phyloP scores from a whole-genome alignment of 306 rosid genomes.

The Oemleria cerasiformis region DNA sequence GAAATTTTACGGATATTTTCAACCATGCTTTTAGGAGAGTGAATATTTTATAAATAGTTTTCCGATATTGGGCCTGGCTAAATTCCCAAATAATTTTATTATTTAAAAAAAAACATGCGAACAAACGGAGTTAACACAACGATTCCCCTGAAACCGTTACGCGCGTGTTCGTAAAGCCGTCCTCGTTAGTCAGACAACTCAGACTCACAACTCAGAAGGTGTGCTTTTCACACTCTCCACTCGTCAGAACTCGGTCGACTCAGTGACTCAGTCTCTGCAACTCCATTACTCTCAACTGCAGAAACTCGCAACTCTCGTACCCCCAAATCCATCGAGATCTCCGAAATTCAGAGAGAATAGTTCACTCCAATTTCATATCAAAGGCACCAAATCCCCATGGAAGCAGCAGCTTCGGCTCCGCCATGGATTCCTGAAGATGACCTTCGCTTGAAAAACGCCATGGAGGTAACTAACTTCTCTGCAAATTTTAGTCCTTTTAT shows the following conservation, averaged over 20 bases:
- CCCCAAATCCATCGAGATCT: not conserved
- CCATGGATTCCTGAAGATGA: conserved; percentile 75
- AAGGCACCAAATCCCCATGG: conserved; percentile 31
- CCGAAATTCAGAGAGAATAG: not conserved
- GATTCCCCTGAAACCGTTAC: not conserved
- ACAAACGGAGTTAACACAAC: not conserved
- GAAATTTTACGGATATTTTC: too few relatives aligned
- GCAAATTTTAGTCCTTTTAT: not conserved
- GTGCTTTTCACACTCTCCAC: not conserved
- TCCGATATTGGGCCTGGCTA: too few relatives aligned
- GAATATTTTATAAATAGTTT: too few relatives aligned
- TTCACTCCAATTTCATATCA: not conserved
- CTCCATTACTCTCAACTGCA: not conserved
- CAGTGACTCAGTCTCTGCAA: not conserved
- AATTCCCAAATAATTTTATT: too few relatives aligned
- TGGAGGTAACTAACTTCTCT: conserved; percentile 51
- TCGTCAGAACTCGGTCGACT: not conserved
- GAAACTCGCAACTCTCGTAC: not conserved
- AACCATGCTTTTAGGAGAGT: too few relatives aligned
- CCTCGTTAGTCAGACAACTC: not conserved
- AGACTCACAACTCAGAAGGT: not conserved
- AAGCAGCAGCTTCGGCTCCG: conserved; percentile 26
- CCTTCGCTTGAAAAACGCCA: conserved; percentile 63
- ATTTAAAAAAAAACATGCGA: not conserved
- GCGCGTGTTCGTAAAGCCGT: not conserved